A percentile compares a stretch with the other conserved stretches of the same genome.
These are phyloP conservation scores for Dicorynia guianensis DNA, from an alignment of 306 rosid genomes.

Conservation along the genomic window DNA sequence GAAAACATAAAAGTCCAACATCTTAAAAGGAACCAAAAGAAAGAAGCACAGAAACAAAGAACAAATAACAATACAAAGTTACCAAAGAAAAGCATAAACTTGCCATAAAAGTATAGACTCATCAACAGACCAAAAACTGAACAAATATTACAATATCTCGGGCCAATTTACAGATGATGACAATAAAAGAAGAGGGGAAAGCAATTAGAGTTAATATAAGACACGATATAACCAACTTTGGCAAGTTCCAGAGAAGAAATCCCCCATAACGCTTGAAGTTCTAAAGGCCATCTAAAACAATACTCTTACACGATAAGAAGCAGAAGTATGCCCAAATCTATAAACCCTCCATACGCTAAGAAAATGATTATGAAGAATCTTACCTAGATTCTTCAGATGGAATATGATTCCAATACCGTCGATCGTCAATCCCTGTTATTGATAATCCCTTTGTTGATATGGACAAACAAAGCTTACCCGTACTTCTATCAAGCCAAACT, in stretches of 20 bases:
- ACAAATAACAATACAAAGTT: neutral
- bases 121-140: conserved; percentile 2
- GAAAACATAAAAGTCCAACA: conserved; percentile 14
- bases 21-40: neutral
- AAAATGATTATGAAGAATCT: conserved; percentile 32
- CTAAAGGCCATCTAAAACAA: conserved; percentile 43
- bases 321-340: conserved; percentile 32
- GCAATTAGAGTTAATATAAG: neutral
- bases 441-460: conserved; percentile 78
- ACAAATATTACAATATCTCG: neutral
- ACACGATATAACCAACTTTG: conserved; percentile 31
- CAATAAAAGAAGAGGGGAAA: neutral
- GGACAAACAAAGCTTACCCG: conserved; percentile 77
- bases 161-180: neutral
- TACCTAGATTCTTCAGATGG: conserved; percentile 82
- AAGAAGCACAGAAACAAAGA: neutral
- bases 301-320: conserved; percentile 31
- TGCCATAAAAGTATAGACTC: neutral
- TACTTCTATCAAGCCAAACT: conserved; percentile 83
- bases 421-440: conserved; percentile 85
- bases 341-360: conserved; percentile 7
- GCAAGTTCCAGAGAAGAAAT: conserved; percentile 36
- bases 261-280: conserved; percentile 36
- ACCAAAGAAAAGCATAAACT: neutral
- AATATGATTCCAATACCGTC: conserved; percentile 76